phyloP scores from a whole-genome alignment of 108 stramenopile genomes.

The Nitzschia putrida region DNA sequence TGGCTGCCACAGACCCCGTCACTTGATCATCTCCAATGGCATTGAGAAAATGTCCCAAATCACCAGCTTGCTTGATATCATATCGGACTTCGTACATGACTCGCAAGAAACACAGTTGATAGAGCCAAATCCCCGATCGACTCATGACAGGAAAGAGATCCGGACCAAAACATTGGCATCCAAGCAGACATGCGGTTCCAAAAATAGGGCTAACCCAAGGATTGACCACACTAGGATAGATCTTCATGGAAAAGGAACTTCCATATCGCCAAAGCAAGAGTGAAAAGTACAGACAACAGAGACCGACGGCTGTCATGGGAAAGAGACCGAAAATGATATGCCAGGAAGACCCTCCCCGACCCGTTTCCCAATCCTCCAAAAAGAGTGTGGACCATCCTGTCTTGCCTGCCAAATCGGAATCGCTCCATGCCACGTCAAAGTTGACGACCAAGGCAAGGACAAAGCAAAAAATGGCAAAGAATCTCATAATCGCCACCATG shows the following conservation, averaged over 20 bases:
- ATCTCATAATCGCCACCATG: constrained; percentile 29
- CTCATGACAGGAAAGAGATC: constrained; percentile 28
- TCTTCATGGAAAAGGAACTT: constrained; percentile 34
- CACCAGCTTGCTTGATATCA: constrained; percentile 33
- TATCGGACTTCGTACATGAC: constrained; percentile 35
- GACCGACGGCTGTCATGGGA: constrained; percentile 20
- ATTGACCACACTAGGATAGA: constrained; percentile 26
- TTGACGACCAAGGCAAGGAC: constrained; percentile 27
- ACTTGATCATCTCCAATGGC: constrained; percentile 27
- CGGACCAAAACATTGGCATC: constrained; percentile 34
- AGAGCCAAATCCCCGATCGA: constrained; percentile 33
- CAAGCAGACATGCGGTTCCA: constrained; percentile 21
- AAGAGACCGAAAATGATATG: constrained; percentile 20
- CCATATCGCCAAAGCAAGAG: constrained; percentile 41
- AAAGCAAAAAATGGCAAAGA: constrained; percentile 23
- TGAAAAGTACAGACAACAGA: constrained; percentile 33
- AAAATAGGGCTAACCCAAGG: constrained; percentile 36
- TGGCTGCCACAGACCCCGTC: constrained; percentile 16
- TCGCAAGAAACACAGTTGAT: constrained; percentile 20
- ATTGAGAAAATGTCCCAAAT: constrained; percentile 36
- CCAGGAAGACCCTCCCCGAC: neutral
- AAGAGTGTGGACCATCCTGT: constrained; percentile 35
- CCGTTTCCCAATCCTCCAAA: neutral
- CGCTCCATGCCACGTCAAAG: constrained; percentile 32
- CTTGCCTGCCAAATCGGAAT: constrained; percentile 20